A percentile compares a stretch with the other conserved stretches of the same genome.
These are phyloP conservation scores for Ascochyta koolunga DNA, from an alignment of 2,329 filamentous ascomycete genomes.

Conservation along the genomic window DNA sequence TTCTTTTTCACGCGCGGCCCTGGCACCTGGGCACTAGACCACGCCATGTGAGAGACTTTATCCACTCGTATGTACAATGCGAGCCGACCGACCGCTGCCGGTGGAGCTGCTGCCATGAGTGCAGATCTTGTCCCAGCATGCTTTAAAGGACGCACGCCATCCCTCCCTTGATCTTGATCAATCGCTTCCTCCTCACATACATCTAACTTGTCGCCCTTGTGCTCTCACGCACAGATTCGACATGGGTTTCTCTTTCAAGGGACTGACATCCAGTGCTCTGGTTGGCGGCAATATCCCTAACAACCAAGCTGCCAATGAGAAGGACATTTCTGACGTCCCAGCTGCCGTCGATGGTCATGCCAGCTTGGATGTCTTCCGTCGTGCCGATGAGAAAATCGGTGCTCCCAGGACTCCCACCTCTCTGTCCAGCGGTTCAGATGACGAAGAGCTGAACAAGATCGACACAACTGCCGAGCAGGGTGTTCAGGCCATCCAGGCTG, in stretches of 20 bases:
- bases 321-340: slow-evolving; percentile 37
- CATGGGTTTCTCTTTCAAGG: slow-evolving; percentile 44
- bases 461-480: slow-evolving; percentile 38
- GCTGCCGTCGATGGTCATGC: slow-evolving; percentile 36
- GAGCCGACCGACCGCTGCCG: slow-evolving; percentile 18
- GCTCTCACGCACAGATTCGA: slow-evolving; percentile 10
- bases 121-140: slow-evolving; percentile 21
- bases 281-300: slow-evolving; percentile 23
- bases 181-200: slow-evolving; percentile 21
- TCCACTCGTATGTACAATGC: slow-evolving; percentile 18
- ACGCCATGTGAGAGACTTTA: slow-evolving; percentile 14
- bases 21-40: slow-evolving; percentile 17
- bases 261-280: slow-evolving; percentile 36
- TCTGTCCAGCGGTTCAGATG: slow-evolving; percentile 24
- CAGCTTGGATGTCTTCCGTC: slow-evolving; percentile 30
- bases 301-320: slow-evolving; percentile 24
- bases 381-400: slow-evolving; percentile 37
- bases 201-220: slow-evolving; percentile 7
- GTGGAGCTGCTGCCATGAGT: slow-evolving; percentile 15
- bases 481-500: slow-evolving; percentile 39
- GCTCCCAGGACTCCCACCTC: slow-evolving; percentile 23
- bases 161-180: slow-evolving; percentile 34
- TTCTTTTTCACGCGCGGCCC: slow-evolving; percentile 20
- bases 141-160: slow-evolving; percentile 26
- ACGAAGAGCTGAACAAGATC: slow-evolving; percentile 42